A percentile compares a stretch with the other conserved stretches of the same genome.
These are phyloP conservation scores for Coemansia sp. DNA, from an alignment of 192 early-diverging fungal genomes.

Conservation along the genomic window DNA sequence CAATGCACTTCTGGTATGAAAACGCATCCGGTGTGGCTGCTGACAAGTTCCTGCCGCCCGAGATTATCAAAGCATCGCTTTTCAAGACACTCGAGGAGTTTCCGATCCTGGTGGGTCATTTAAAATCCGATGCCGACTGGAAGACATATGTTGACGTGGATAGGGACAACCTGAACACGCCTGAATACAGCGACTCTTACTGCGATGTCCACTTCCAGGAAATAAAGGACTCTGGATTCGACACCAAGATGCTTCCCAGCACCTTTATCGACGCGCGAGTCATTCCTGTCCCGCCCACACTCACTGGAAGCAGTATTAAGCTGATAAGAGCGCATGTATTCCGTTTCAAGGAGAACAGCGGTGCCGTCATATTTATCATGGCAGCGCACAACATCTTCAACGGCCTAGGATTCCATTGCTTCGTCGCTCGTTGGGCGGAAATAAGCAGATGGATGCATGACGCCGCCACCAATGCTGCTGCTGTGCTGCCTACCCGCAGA, in stretches of 20 bases:
- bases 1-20: conserved; percentile 2
- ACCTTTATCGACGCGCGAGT: background rate
- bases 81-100: background rate
- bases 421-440: background rate
- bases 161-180: conserved; percentile 1
- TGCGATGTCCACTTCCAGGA: conserved; percentile 2
- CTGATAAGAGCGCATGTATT: background rate
- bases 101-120: background rate
- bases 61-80: background rate
- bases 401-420: background rate
- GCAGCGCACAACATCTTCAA: conserved; percentile 1
- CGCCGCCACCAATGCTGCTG: background rate
- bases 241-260: conserved; percentile 1
- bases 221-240: background rate
- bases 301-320: background rate
- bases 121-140: background rate
- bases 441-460: conserved; percentile 11
- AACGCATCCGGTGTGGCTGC: background rate
- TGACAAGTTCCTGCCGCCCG: background rate
- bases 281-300: background rate
- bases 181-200: background rate
- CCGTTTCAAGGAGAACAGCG: conserved; percentile 1
- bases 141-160: conserved; percentile 5
- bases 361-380: background rate
- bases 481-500: background rate